Evolutionary conservation across 768 basidiomycete genomes (phyloP), one percentile per base, ranked within the genome.

Genomic region (Suillus subluteus): DNA sequence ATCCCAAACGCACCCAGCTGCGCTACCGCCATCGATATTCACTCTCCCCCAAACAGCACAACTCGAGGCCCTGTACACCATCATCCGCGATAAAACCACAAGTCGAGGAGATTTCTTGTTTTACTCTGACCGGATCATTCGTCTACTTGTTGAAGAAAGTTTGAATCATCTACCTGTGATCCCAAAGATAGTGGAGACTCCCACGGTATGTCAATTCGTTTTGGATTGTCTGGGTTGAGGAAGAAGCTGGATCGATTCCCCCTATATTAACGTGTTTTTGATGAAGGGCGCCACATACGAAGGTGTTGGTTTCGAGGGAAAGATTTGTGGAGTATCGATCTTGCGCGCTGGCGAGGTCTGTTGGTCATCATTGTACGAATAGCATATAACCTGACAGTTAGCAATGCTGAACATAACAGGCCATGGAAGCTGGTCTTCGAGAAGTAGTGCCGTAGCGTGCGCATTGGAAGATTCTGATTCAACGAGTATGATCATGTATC

Each of bases 381-480:
- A 16, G 7, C 23, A 26, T 15, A 59, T 26, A 5, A 59, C 16
- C 30, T 54, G 52, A 54, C 40, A 2, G 16, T 18, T 30, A 26
- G 44, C 48, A 38, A 30, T 41, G 16, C 16, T 50, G 32, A 43
- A 46, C 62, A 65, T 54, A 63, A 18, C 66, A 95, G 92, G 95
- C 96, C 2, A 99, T 99, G 97, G 97, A 99, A 79, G 94, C 94
- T 15, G 98, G 97, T 46, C 82, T 99, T 68, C 84, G 97, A 52
- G 97, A 98, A 78, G 97, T 98, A 46, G n/a, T 98, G 96, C 81
- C 86, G 97, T 71, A 93, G 89, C 73, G 92, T 94, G 35, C 86
- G 97, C 68, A 97, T 99, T 66, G 97, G 97, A 58, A 99, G 82
- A 99, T 99, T 73, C 83, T 99, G 58, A 99, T 99, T 68, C 97